These are phyloP conservation scores for Starmerella floricola DNA, from an alignment of 805 yeast genomes.

Conservation along the genomic window DNA sequence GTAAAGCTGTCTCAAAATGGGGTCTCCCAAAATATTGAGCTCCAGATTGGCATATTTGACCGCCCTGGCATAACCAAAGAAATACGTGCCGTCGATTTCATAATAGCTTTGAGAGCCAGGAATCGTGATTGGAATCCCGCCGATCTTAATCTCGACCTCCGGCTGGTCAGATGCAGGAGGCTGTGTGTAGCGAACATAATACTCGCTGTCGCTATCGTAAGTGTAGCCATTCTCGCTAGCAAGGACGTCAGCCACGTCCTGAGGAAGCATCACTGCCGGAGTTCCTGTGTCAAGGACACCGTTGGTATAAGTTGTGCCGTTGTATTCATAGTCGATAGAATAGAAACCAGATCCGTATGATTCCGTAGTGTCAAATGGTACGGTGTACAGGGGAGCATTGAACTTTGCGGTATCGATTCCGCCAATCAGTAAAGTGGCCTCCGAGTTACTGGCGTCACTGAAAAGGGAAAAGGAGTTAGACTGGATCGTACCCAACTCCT, in stretches of 20 bases:
- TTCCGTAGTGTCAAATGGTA: slow-evolving; percentile 19
- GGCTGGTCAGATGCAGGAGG: neutral
- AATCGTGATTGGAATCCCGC: slow-evolving; percentile 17
- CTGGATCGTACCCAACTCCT: slow-evolving; percentile 30
- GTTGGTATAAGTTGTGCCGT: slow-evolving; percentile 5
- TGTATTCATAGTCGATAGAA: slow-evolving; percentile 6
- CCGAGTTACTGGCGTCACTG: slow-evolving; percentile 21
- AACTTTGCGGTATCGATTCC: slow-evolving; percentile 35
- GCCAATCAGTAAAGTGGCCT: slow-evolving; percentile 33
- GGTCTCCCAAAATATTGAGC: slow-evolving; percentile 33
- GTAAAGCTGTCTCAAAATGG: slow-evolving; percentile 47
- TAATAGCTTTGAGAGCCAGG: slow-evolving; percentile 23
- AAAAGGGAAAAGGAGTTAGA: slow-evolving; percentile 36
- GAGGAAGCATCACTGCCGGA: slow-evolving; percentile 37
- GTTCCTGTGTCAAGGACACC: slow-evolving; percentile 42
- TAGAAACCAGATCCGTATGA: neutral
- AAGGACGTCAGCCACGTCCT: slow-evolving; percentile 3
- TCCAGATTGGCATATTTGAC: too few relatives aligned
- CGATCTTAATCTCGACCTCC: slow-evolving; percentile 11
- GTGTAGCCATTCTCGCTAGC: slow-evolving; percentile 11
- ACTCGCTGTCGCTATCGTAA: slow-evolving; percentile 1
- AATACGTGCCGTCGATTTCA: slow-evolving; percentile 5
- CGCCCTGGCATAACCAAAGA: too few relatives aligned
- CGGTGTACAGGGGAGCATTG: slow-evolving; percentile 28
- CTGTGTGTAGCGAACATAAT: neutral